Conservation (phyloP, 495 filamentous ascomycete genomes). For the Penicillium pancosmium region DNA sequence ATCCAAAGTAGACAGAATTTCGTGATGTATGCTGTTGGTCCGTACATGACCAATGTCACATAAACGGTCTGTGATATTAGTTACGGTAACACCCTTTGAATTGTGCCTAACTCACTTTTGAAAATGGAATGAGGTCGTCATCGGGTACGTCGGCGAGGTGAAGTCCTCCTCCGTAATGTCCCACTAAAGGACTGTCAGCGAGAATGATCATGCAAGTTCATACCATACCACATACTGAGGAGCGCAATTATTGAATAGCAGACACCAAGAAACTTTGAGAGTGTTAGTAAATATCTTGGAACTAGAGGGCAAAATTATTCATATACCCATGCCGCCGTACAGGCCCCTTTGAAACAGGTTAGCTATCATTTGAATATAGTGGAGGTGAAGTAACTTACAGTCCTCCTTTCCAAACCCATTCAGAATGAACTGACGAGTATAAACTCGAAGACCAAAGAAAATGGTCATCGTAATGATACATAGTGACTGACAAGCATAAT, state of each 20-base stretch:
- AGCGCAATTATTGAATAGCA: conserved; percentile 32
- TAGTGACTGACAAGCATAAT: conserved; percentile 30
- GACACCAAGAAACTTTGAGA: conserved; percentile 25
- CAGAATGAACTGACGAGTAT: conserved; percentile 27
- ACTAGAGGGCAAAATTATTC: background rate
- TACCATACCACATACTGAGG: conserved; percentile 5
- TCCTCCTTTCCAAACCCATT: conserved; percentile 31
- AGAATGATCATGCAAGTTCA: background rate
- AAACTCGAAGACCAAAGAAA: conserved; percentile 29
- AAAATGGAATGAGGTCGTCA: conserved; percentile 22
- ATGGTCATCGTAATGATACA: conserved; percentile 31
- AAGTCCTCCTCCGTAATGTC: conserved; percentile 30
- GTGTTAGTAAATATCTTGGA: background rate
- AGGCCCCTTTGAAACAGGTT: background rate
- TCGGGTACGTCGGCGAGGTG: conserved; percentile 23
- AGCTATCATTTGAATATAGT: background rate
- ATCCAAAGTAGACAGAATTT: conserved; percentile 46
- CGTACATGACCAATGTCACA: conserved; percentile 42
- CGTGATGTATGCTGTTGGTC: conserved; percentile 42
- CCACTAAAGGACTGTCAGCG: conserved; percentile 13
- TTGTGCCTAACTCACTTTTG: conserved; percentile 7
- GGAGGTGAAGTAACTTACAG: conserved; percentile 24
- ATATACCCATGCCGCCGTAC: conserved; percentile 7
- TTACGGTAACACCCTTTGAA: background rate
- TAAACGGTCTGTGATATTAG: conserved; percentile 24